Base-by-base conservation (phyloP, 1,284 basidiomycete species). In the Cutaneotrichosporon mucoides region DNA sequence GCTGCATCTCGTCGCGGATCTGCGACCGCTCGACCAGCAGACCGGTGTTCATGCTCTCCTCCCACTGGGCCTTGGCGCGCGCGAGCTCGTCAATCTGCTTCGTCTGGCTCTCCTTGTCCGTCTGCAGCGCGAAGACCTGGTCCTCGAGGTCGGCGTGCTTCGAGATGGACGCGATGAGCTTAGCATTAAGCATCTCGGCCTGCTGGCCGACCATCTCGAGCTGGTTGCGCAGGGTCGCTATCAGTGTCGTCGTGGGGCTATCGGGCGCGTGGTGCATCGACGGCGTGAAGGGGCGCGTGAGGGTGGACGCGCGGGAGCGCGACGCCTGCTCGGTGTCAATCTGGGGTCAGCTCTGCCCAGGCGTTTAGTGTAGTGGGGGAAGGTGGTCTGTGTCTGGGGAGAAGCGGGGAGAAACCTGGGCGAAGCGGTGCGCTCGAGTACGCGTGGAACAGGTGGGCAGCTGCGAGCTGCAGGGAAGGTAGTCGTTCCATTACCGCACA, bases 61-160 rank as follows among this genome's bases (percentile, higher is more conserved):
- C 83, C 76, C 76, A 79, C 45, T 68, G 63, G 3, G 69, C 66
- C 60, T 76, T 76, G 34, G 68, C 69, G 44, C 58, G 63, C 73
- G 90, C 88, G 57, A 93, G 80, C 8, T 89, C 87, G 4, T 87
- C 84, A 1, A 92, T 82, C 70, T 91, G 88, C 67, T 88, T 85
- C 2, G 85, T 84, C 12, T 64, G 53, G 6, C 65, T 51, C 6
- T 55, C 50, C 42, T 72, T 68, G 33, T 66, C 72, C 7, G 47
- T 24, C 46, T 68, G 62, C 1, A 75, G 68, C 44, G 88, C 82
- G 67, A 92, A 89, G 12, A 96, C 78, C 63, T 91, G 84, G 74
- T 98, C 95, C 76, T 99, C 95, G 58, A 99, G 84, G 80, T 92
- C 88, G 10, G 92, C 92, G 45, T 95, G 86, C 49, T 90, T 85